Percentiles rank a stretch among this genome's conserved stretches.
Evolutionary conservation across 1,284 basidiomycete species (phyloP).

Genomic region (Cutaneotrichosporon mucoides): DNA sequence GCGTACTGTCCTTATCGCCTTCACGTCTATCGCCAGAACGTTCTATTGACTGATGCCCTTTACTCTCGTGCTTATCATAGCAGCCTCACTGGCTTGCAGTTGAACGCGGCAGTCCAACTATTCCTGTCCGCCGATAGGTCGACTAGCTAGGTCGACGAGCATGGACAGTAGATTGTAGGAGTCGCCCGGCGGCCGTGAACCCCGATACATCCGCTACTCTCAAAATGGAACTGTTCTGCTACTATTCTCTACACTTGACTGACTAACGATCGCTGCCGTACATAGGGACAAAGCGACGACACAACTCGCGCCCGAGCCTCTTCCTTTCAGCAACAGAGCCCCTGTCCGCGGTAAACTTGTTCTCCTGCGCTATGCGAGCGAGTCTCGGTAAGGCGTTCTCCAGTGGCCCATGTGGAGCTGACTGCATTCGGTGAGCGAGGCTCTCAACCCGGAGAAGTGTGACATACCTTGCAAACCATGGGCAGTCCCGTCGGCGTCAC

Average conservation of each 20-base stretch:
- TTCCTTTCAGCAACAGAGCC: not conserved
- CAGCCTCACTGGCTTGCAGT: too few relatives aligned
- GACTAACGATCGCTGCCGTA: not conserved
- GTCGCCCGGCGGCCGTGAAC: too few relatives aligned
- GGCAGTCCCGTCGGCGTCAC: not conserved
- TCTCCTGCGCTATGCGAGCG: not conserved
- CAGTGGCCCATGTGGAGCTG: not conserved
- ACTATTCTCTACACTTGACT: too few relatives aligned
- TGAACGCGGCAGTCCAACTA: too few relatives aligned
- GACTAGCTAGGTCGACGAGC: too few relatives aligned
- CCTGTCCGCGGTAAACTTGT: not conserved
- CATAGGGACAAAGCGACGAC: not conserved
- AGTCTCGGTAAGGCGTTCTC: not conserved
- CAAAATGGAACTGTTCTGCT: not conserved
- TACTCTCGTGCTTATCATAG: too few relatives aligned
- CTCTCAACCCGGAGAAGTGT: too few relatives aligned
- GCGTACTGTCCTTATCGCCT: too few relatives aligned
- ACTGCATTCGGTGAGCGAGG: not conserved
- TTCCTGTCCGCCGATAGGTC: too few relatives aligned
- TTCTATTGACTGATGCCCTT: too few relatives aligned
- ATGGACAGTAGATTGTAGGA: too few relatives aligned
- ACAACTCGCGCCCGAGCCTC: not conserved
- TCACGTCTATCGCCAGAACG: too few relatives aligned
- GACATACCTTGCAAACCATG: not conserved
- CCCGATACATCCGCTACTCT: not conserved